Base-by-base conservation (phyloP, 2,329 filamentous ascomycete genomes). In the Colletotrichum truncatum region DNA sequence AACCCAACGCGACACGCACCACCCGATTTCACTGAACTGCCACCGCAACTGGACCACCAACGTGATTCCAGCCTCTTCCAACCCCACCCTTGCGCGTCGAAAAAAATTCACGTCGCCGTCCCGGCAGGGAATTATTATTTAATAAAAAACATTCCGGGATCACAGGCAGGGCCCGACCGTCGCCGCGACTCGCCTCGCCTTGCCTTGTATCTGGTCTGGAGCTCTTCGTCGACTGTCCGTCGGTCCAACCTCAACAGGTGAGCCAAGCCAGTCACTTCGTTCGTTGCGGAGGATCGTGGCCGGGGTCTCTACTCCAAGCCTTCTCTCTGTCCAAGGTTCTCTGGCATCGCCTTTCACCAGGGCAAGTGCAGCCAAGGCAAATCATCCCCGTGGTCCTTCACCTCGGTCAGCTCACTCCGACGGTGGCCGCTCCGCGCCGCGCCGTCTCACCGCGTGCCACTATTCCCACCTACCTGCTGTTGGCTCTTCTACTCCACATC, bases 21-120 rank as follows among this genome's bases (percentile, higher is more conserved):
- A 49, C 28, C 30, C 14, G 57, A 52, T 45, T 41, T n/a, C 28
- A 34, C 43, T 59, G 18, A 12, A 49, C n/a, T 39, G 23, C 62
- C 45, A 51, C 36, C 46, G 21, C 62, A 48, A 46, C 57, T 54
- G 36, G 52, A 41, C 52, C 54, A 43, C 45, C 36, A 56, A 53
- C 56, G 56, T 34, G 49, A 63, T 66, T 66, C 63, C 51, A 66
- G 63, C 63, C 63, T 66, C 43, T 63, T 66, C 63, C 58, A 66
- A 52, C 63, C 60, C 63, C 62, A 62, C 58, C 57, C 49, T 43
- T 57, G 62, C 62, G 49, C 49, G 51, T 65, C 41, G 48, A 28
- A 30, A 41, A 64, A 65, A 55, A 36, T 28, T 38, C 57, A 65
- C 28, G 41, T 65, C 57, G 39, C 26, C 55, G 30, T 51, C 14